A percentile compares a stretch with the other conserved stretches of the same genome.
These are phyloP conservation scores for Suillus decipiens DNA, from an alignment of 768 basidiomycete species.

Conservation along the genomic window DNA sequence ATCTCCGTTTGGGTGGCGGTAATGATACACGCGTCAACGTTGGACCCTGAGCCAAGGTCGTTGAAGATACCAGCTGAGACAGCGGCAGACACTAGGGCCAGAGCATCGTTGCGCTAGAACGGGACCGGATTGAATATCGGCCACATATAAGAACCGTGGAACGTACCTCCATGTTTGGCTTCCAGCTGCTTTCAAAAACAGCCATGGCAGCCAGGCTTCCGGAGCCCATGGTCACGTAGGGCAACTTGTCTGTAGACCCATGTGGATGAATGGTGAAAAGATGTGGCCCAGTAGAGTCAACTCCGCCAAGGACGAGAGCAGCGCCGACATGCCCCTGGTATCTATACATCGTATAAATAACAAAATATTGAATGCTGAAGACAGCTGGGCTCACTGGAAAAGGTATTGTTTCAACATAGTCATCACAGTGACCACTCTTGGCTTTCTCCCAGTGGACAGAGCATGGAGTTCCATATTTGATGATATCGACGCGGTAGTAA, in stretches of 20 bases:
- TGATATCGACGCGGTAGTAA: conserved; percentile 91
- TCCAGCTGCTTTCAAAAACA: conserved; percentile 90
- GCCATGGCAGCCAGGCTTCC: conserved; percentile 98
- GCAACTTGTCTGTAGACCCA: conserved; percentile 97
- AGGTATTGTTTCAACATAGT: conserved; percentile 98
- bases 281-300: conserved; percentile 92
- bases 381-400: conserved; percentile 58
- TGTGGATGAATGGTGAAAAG: conserved; percentile 96
- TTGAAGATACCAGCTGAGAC: conserved; percentile 98
- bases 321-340: conserved; percentile 95
- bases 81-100: conserved; percentile 81
- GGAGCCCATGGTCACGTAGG: conserved; percentile 98
- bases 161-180: conserved; percentile 75
- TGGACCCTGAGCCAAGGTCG: conserved; percentile 98
- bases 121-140: conserved; percentile 1
- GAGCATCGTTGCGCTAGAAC: conserved; percentile 75
- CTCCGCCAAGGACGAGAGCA: conserved; percentile 93
- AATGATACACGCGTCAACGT: conserved; percentile 96
- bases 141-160: not conserved
- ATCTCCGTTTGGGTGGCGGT: conserved; percentile 85
- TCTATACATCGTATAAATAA: conserved; percentile 39
- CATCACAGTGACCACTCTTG: conserved; percentile 96
- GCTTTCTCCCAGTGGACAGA: conserved; percentile 87
- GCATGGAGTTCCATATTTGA: conserved; percentile 95
- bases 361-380: conserved; percentile 2